These are phyloP conservation scores for Pholiota conissans DNA, from an alignment of 768 basidiomycete genomes.

Conservation along the genomic window DNA sequence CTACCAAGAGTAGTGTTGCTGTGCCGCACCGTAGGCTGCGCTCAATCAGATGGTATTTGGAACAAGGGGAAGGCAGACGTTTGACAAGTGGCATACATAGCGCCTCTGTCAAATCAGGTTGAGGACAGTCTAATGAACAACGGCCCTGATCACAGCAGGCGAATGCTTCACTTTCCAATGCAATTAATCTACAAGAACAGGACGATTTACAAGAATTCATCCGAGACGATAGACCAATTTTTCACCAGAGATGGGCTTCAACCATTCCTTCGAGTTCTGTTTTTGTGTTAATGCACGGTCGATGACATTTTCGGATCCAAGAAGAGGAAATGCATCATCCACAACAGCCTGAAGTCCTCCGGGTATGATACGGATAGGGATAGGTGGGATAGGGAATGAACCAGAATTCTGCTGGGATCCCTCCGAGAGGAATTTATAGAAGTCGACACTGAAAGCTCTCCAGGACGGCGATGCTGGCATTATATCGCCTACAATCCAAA, in stretches of 20 bases:
- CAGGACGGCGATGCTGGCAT: constrained; percentile 23
- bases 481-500: constrained; percentile 15
- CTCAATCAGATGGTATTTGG: no score
- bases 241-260: constrained; percentile 31
- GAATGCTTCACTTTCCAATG: no score
- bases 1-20: no score
- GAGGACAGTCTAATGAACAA: no score
- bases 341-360: constrained; percentile 28
- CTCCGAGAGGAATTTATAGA: constrained; percentile 29
- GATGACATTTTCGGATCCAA: constrained; percentile 28
- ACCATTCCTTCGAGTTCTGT: constrained; percentile 16
- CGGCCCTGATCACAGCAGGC: no score
- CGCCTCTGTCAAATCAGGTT: no score
- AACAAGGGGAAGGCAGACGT: no score
- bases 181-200: no score
- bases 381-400: constrained; percentile 24
- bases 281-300: constrained; percentile 14
- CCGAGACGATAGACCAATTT: constrained; percentile 33
- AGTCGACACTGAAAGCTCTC: constrained; percentile 30
- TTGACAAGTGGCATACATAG: no score
- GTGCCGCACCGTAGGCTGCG: no score
- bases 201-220: no score
- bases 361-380: constrained; percentile 33
- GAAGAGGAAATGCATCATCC: constrained; percentile 26
- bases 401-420: constrained; percentile 15